Percentiles rank a stretch among this genome's conserved stretches.
Conservation (phyloP, 2,329 filamentous ascomycete species). For the Penicillium sp. region DNA sequence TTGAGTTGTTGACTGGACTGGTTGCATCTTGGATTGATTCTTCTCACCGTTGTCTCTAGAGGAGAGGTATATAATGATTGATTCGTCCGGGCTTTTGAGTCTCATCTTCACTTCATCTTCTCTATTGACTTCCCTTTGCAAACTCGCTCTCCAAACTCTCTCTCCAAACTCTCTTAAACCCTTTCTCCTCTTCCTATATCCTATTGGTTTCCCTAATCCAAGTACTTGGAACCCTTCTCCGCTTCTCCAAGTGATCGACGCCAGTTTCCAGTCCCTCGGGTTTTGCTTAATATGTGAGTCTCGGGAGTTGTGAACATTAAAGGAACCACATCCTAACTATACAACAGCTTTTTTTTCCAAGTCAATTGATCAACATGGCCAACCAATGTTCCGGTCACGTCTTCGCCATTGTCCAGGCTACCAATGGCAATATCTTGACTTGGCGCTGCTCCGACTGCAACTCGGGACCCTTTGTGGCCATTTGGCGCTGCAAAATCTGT, state of each 20-base stretch:
- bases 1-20: neutral
- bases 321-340: neutral
- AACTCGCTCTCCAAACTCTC: neutral
- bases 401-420: conserved; percentile 42
- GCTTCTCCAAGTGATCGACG: conserved; percentile 23
- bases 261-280: conserved; percentile 21
- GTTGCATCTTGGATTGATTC: neutral
- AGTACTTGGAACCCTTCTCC: conserved; percentile 13
- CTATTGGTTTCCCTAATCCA: neutral
- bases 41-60: neutral
- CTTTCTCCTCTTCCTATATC: neutral
- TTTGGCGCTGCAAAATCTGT: conserved; percentile 47
- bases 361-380: conserved; percentile 29
- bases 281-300: conserved; percentile 21
- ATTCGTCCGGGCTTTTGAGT: neutral
- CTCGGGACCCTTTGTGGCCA: conserved; percentile 42
- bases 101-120: neutral
- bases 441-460: conserved; percentile 48
- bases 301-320: conserved; percentile 2
- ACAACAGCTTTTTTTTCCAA: too few relatives aligned
- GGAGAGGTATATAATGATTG: conserved; percentile 3
- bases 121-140: neutral
- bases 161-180: neutral
- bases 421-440: conserved; percentile 45
- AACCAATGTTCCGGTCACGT: conserved; percentile 43